Conservation (phyloP, 805 yeast species). For the Suhomyces kilbournensis region DNA sequence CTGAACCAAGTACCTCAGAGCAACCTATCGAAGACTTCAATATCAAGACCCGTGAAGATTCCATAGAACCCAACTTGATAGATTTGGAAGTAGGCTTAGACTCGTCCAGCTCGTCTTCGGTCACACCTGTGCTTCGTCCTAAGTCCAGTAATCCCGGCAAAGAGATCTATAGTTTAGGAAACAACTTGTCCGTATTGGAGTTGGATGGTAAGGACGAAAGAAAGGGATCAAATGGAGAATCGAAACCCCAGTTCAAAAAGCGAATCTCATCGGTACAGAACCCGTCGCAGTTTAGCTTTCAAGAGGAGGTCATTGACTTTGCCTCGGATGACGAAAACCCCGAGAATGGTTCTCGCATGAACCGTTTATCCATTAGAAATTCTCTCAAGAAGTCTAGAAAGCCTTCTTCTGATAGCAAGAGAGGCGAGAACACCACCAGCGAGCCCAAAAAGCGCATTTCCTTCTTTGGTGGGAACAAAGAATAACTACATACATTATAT, state of each 20-base stretch:
- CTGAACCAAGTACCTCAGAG: not conserved
- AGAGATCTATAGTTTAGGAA: constrained; percentile 7
- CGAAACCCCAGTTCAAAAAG: constrained; percentile 30
- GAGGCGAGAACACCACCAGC: constrained; percentile 15
- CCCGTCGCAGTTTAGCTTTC: constrained; percentile 31
- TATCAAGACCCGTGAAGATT: constrained; percentile 3
- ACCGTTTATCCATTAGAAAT: constrained; percentile 37
- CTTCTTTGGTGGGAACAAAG: constrained; percentile 17
- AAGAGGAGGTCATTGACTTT: constrained; percentile 45
- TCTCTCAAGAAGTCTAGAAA: constrained; percentile 32
- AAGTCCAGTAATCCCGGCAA: constrained; percentile 2
- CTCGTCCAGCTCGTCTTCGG: constrained; percentile 19
- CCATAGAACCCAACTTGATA: constrained; percentile 27
- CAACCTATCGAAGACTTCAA: not conserved
- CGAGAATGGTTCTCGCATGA: constrained; percentile 34
- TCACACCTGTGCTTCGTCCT: constrained; percentile 16
- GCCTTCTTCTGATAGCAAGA: constrained; percentile 16
- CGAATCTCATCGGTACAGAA: constrained; percentile 25
- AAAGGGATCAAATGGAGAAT: not conserved
- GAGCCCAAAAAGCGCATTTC: constrained; percentile 22
- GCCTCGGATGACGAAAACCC: constrained; percentile 46
- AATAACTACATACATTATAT: not conserved
- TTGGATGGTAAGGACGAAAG: constrained; percentile 22
- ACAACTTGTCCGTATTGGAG: constrained; percentile 23
- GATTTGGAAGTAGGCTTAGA: constrained; percentile 36